Evolutionary conservation across 176 grass and related monocot species (phyloP).

Genomic region (Otatea glauca): DNA sequence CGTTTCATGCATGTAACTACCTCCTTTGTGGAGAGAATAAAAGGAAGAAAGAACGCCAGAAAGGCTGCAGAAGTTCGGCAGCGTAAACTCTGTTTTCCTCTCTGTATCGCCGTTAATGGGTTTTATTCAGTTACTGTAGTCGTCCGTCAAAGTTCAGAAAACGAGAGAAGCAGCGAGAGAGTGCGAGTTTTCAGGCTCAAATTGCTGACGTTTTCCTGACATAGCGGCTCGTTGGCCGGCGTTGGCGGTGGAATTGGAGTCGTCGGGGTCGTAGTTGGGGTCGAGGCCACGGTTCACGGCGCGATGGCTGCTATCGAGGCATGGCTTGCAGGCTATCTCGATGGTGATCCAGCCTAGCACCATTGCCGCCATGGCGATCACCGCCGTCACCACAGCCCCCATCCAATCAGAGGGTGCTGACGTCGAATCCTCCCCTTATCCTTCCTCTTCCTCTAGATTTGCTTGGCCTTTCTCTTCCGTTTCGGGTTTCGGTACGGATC

Average conservation of each 20-base stretch:
- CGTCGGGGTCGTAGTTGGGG: constrained; percentile 52
- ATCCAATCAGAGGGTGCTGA: constrained; percentile 26
- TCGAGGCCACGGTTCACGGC: constrained; percentile 85
- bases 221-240: constrained; percentile 47
- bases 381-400: constrained; percentile 72
- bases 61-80: too few relatives aligned
- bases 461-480: neutral
- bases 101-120: too few relatives aligned
- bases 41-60: too few relatives aligned
- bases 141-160: too few relatives aligned
- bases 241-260: constrained; percentile 22
- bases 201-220: too few relatives aligned
- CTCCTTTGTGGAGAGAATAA: too few relatives aligned
- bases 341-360: constrained; percentile 87
- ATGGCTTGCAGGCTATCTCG: constrained; percentile 97
- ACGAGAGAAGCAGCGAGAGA: too few relatives aligned
- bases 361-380: constrained; percentile 81
- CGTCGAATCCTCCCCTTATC: neutral
- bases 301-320: constrained; percentile 75
- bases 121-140: too few relatives aligned
- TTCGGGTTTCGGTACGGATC: neutral
- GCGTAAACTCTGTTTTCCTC: too few relatives aligned
- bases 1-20: too few relatives aligned
- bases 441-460: neutral
- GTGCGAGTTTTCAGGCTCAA: too few relatives aligned